Evolutionary conservation across 345 rosid genomes (phyloP).

Genomic region (Garcia nutans): DNA sequence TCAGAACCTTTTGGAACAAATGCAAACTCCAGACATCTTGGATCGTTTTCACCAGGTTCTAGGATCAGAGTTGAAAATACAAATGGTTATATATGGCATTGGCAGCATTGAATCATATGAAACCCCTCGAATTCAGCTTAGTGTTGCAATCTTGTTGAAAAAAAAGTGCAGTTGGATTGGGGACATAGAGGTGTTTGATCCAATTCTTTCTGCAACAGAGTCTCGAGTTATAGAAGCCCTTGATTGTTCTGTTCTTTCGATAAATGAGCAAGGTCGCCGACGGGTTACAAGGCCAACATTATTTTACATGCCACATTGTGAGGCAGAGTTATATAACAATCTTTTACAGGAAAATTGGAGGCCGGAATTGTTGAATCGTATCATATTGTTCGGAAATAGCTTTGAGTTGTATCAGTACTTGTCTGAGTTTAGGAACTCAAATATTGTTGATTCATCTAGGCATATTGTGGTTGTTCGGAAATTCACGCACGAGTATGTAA

Average conservation of each 20-base stretch:
- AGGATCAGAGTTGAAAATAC: slow-evolving; percentile 52
- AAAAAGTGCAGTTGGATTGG: slow-evolving; percentile 71
- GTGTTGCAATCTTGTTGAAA: slow-evolving; percentile 72
- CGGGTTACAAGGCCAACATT: slow-evolving; percentile 59
- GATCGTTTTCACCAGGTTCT: slow-evolving; percentile 45
- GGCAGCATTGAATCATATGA: slow-evolving; percentile 85
- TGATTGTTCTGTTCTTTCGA: slow-evolving; percentile 65
- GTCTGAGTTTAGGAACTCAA: slow-evolving; percentile 39
- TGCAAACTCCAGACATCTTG: slow-evolving; percentile 47
- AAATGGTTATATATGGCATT: slow-evolving; percentile 75
- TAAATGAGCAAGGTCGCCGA: slow-evolving; percentile 78
- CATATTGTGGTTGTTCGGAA: slow-evolving; percentile 46
- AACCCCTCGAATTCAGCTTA: slow-evolving; percentile 69
- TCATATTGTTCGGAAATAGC: slow-evolving; percentile 76
- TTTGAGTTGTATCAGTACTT: slow-evolving; percentile 57
- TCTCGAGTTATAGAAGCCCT: slow-evolving; percentile 53
- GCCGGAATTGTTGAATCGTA: slow-evolving; percentile 39
- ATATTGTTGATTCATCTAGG: slow-evolving; percentile 38
- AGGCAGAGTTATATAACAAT: slow-evolving; percentile 68
- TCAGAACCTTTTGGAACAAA: slow-evolving; percentile 52
- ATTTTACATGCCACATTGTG: slow-evolving; percentile 94
- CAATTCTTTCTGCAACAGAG: slow-evolving; percentile 70
- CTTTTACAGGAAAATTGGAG: slow-evolving; percentile 71
- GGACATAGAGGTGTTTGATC: slow-evolving; percentile 76
- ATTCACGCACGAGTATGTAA: slow-evolving; percentile 46